These are phyloP conservation scores for Grosmannia huntii DNA, from an alignment of 2,329 filamentous ascomycete species.

Conservation along the genomic window DNA sequence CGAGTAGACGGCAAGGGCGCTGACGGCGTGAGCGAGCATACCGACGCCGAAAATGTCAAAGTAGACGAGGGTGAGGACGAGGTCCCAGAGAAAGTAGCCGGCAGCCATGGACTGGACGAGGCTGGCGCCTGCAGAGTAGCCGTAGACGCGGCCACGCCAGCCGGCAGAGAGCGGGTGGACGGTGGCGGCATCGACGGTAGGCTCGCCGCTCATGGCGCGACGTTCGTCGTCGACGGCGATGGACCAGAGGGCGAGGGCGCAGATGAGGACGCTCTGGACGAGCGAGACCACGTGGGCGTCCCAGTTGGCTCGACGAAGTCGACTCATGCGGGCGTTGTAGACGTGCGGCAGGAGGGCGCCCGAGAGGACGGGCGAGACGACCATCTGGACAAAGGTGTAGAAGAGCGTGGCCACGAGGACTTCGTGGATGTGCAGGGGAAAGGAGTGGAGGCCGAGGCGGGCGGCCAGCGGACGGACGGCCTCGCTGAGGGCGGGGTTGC, in stretches of 20 bases:
- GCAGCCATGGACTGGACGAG: constrained; percentile 65
- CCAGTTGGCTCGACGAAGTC: constrained; percentile 63
- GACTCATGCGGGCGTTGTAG: constrained; percentile 52
- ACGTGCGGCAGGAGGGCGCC: constrained; percentile 45
- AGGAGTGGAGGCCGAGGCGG: constrained; percentile 45
- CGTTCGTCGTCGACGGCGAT: constrained; percentile 58
- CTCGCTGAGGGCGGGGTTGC: constrained; percentile 41
- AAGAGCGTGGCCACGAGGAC: constrained; percentile 51
- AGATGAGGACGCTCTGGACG: constrained; percentile 63
- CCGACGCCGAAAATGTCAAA: constrained; percentile 63
- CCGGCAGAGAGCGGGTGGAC: not conserved
- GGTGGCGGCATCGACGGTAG: not conserved
- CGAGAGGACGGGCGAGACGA: constrained; percentile 56
- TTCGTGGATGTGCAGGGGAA: constrained; percentile 70
- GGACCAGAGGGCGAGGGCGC: constrained; percentile 58
- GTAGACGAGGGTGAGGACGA: constrained; percentile 55
- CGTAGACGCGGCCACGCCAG: constrained; percentile 59
- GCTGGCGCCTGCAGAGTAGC: constrained; percentile 59
- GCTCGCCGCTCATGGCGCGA: constrained; percentile 37
- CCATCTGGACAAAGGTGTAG: constrained; percentile 56
- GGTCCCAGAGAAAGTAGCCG: constrained; percentile 78
- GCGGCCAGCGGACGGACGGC: constrained; percentile 53
- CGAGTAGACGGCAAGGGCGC: constrained; percentile 60
- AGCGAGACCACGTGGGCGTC: constrained; percentile 79
- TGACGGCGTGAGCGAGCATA: constrained; percentile 64